These are phyloP conservation scores for Mycoemilia scoparia DNA, from an alignment of 192 early-diverging fungal species.

Conservation along the genomic window DNA sequence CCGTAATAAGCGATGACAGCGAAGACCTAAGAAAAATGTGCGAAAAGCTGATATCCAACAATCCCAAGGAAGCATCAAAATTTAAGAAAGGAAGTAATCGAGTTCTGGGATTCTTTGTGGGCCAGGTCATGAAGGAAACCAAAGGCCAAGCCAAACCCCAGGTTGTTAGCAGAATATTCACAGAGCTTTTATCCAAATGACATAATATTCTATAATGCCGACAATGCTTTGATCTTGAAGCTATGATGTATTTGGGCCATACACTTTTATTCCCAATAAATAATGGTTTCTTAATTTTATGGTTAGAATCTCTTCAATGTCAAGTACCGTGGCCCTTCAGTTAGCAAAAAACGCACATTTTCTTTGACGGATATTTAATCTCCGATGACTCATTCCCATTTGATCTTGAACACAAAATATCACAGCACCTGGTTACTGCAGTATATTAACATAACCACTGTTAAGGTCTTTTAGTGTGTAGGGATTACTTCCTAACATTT, in stretches of 20 bases:
- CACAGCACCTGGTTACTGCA: too few relatives aligned
- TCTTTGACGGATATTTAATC: too few relatives aligned
- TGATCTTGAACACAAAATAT: too few relatives aligned
- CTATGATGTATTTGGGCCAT: too few relatives aligned
- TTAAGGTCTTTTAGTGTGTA: too few relatives aligned
- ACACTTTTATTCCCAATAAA: too few relatives aligned
- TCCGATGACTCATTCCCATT: too few relatives aligned
- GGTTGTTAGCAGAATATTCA: slow-evolving; percentile 38
- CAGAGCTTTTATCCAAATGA: slow-evolving; percentile 7
- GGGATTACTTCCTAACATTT: too few relatives aligned
- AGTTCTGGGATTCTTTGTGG: slow-evolving; percentile 62
- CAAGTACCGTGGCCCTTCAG: too few relatives aligned
- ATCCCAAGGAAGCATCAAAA: slow-evolving; percentile 33
- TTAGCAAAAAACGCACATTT: too few relatives aligned
- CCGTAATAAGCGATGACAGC: slow-evolving; percentile 21
- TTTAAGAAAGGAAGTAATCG: slow-evolving; percentile 46
- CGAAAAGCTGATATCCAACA: slow-evolving; percentile 4
- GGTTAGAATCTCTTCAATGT: neutral
- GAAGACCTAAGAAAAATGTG: slow-evolving; percentile 6
- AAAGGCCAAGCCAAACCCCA: slow-evolving; percentile 64
- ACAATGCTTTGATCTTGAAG: neutral
- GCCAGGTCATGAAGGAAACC: slow-evolving; percentile 62
- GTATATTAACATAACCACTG: too few relatives aligned
- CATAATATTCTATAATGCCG: neutral
- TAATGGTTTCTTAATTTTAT: neutral